Evolutionary conservation across 306 rosid genomes (phyloP).

Genomic region (Cotoneaster glaucophyllus): DNA sequence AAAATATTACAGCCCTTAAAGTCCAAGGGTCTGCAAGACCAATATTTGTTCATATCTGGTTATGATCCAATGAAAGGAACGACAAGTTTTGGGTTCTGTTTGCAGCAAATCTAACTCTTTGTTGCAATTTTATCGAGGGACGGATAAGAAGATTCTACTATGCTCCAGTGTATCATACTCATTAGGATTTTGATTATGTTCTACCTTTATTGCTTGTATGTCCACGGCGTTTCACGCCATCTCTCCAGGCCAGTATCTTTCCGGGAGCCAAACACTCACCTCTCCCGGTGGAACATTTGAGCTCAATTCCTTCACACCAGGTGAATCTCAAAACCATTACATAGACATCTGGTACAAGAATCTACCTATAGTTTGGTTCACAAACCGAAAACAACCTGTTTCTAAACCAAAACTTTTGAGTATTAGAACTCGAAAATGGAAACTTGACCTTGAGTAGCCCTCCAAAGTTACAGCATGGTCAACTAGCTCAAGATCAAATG

Average conservation of each 20-base stretch:
- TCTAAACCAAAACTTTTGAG: background rate
- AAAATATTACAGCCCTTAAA: too few relatives aligned
- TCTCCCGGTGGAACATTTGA: background rate
- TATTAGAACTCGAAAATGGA: background rate
- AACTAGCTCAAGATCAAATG: background rate
- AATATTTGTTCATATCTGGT: too few relatives aligned
- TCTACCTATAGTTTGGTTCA: accelerated
- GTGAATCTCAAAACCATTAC: background rate
- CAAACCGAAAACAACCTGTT: background rate
- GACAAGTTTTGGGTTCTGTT: too few relatives aligned
- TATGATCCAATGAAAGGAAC: too few relatives aligned
- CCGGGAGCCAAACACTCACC: background rate
- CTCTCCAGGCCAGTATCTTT: background rate
- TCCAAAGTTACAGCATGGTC: background rate
- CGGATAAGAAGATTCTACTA: background rate
- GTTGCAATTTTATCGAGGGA: background rate
- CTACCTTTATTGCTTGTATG: background rate
- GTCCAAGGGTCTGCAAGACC: too few relatives aligned
- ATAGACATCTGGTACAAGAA: background rate
- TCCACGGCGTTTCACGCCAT: background rate
- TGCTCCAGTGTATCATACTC: background rate
- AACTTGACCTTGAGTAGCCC: background rate
- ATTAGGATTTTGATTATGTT: background rate
- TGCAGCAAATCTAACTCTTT: background rate
- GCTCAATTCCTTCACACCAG: background rate